Conservation (phyloP, 371 early-diverging fungal species). For the Syncephalastrum racemosum region DNA sequence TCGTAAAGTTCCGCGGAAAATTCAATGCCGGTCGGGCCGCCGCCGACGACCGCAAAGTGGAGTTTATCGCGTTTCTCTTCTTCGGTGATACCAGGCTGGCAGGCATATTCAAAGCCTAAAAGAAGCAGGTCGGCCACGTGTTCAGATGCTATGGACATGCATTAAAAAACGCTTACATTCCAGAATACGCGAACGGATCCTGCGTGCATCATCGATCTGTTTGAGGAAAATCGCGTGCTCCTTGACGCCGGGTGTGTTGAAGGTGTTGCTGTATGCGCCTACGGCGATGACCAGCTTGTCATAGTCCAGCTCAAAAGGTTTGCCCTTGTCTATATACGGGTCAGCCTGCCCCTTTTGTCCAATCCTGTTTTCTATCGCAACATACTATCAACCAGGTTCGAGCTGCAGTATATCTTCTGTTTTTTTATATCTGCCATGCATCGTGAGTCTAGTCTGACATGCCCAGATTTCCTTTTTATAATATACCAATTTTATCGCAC, state of each 20-base stretch:
- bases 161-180: constrained; percentile 49
- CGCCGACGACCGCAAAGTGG: constrained; percentile 84
- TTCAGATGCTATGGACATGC: neutral
- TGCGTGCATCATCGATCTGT: constrained; percentile 73
- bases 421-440: constrained; percentile 18
- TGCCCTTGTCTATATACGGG: constrained; percentile 18
- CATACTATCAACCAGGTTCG: constrained; percentile 32
- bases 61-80: constrained; percentile 71
- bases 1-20: constrained; percentile 80
- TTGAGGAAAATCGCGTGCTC: constrained; percentile 75
- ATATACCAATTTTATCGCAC: constrained; percentile 53
- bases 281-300: constrained; percentile 80
- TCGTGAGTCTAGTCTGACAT: neutral
- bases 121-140: neutral
- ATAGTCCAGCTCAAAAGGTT: constrained; percentile 56
- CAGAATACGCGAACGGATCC: constrained; percentile 68
- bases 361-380: neutral
- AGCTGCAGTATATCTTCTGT: constrained; percentile 35
- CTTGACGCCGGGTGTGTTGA: constrained; percentile 77
- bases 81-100: constrained; percentile 61
- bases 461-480: neutral
- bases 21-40: constrained; percentile 78
- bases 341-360: neutral
- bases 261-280: constrained; percentile 84
- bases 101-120: constrained; percentile 74